phyloP scores from a whole-genome alignment of 345 rosid species.

The Salix dunnii region DNA sequence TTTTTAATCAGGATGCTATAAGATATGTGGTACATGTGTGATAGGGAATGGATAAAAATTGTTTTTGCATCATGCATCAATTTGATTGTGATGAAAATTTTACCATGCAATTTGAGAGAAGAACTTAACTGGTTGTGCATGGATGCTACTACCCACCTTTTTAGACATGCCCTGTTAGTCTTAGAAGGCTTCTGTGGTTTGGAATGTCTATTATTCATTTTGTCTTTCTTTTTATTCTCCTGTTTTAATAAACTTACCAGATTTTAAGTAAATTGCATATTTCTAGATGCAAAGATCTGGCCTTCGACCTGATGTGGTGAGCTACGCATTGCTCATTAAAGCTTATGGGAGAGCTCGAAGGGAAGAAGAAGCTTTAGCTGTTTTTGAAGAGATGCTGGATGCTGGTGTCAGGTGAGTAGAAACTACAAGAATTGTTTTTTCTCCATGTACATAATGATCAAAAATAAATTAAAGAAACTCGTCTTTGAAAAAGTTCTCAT shows the following conservation, averaged over 20 bases:
- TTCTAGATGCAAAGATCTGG: slow-evolving; percentile 94
- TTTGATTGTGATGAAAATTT: background rate
- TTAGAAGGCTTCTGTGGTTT: background rate
- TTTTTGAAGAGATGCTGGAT: slow-evolving; percentile 95
- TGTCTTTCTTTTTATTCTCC: background rate
- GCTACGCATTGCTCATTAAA: slow-evolving; percentile 85
- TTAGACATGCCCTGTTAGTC: background rate
- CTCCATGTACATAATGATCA: no score
- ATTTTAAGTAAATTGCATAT: slow-evolving; percentile 11
- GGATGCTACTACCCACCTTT: background rate
- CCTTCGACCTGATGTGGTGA: slow-evolving; percentile 78
- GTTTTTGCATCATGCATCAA: background rate
- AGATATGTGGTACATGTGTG: background rate
- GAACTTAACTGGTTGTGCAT: background rate
- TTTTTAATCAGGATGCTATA: background rate
- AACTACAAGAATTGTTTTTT: background rate
- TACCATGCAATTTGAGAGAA: background rate
- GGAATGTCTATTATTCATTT: background rate
- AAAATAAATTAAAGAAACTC: no score
- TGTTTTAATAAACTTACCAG: slow-evolving; percentile 5
- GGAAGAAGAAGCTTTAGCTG: slow-evolving; percentile 95
- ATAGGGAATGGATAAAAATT: no score
- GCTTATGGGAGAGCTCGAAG: slow-evolving; percentile 95
- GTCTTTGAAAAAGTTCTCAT: background rate
- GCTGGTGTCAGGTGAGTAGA: slow-evolving; percentile 81